Evolutionary conservation across 1,284 basidiomycete species (phyloP).

Genomic region (Tausonia pullulans): DNA sequence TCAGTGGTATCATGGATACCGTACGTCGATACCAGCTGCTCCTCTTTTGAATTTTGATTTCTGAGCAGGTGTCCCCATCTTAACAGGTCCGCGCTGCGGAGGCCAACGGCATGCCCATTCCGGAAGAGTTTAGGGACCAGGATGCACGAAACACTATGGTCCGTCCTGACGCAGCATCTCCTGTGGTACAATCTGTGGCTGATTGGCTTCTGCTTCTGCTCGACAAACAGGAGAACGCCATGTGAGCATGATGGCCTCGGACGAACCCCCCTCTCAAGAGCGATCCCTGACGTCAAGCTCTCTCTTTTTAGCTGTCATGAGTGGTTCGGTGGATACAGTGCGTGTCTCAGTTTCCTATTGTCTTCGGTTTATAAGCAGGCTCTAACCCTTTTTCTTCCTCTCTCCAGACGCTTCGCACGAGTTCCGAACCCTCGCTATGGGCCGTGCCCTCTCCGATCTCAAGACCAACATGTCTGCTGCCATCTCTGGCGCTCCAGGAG

Average conservation of each 20-base stretch:
- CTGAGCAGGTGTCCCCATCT: too few species aligned
- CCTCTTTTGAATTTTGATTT: too few species aligned
- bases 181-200: not conserved
- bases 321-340: slow-evolving; percentile 53
- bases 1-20: slow-evolving; percentile 69
- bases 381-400: not conserved
- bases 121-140: slow-evolving; percentile 55
- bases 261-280: too few species aligned
- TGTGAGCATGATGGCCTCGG: slow-evolving; percentile 23
- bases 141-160: slow-evolving; percentile 49
- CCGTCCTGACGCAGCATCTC: slow-evolving; percentile 24
- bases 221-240: slow-evolving; percentile 51
- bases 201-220: not conserved
- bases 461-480: slow-evolving; percentile 27
- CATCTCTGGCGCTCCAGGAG: not conserved
- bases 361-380: slow-evolving; percentile 18
- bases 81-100: slow-evolving; percentile 46
- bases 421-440: slow-evolving; percentile 65
- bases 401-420: slow-evolving; percentile 38
- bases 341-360: slow-evolving; percentile 4
- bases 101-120: slow-evolving; percentile 58
- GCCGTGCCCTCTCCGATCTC: slow-evolving; percentile 54
- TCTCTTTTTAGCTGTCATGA: slow-evolving; percentile 41
- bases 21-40: too few species aligned
- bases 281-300: too few species aligned